Base-by-base conservation (phyloP, 805 yeast species). In the Kuraishia floccosa region DNA sequence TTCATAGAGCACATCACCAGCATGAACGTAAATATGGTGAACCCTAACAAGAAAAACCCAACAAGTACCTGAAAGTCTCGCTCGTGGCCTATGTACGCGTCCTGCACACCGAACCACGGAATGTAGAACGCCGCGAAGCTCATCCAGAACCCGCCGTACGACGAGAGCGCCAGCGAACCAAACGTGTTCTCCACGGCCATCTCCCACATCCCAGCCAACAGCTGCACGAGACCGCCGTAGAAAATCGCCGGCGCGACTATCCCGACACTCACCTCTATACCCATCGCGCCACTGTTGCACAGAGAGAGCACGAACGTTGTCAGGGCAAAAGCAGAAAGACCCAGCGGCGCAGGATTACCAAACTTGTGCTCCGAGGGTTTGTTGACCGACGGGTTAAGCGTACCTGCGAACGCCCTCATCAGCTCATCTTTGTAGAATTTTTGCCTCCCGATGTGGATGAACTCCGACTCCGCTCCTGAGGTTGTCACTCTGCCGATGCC, bases 301-400 rank as follows among this genome's bases (percentile, higher is more conserved):
- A 79, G 47, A 2, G 82, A 72, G 25, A 79, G 61, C 17, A 76
- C 78, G 49, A 79, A 71, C 26, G 80, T 72, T 15, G 80, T 72
- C 40, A 74, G 55, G 11, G 84, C 82, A 53, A 79, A 79, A 16
- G 79, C 82, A 18, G 74, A 68, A 35, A 80, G 57, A n/a, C 86
- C 89, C 38, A 79, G 56, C 14, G 87, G 87, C 28, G 80, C 80
- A 17, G 89, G 87, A 43, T 79, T 78, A 35, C 78, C 87, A 57
- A 68, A 62, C 37, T 65, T 64, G 41, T 76, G 75, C 9, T 56
- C 48, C n/a, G 89, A 67, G 5, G 71, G 66, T 12, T 68, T 63
- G 17, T 70, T 52, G 33, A 61, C 28, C 61, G 83, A 89, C 17
- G 91, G 84, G 41, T 76, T 76, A 47, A 81, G 58, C 15, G 79